Conservation (phyloP, 352 stramenopile species). For the Globisporangium echinulatum region DNA sequence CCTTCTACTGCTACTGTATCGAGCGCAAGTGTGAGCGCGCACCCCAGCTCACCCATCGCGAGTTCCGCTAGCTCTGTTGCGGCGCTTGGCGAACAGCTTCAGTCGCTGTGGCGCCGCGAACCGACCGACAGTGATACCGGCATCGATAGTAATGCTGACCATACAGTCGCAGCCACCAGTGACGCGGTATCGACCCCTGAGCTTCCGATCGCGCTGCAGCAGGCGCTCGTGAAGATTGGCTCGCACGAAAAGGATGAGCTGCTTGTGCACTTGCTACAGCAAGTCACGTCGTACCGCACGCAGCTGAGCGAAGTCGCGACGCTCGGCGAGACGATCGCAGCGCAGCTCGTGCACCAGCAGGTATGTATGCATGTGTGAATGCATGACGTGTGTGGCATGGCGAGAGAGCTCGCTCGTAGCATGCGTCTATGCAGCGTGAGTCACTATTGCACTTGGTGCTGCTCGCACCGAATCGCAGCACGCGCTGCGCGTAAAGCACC, state of each 20-base stretch:
- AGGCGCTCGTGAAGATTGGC: constrained; percentile 44
- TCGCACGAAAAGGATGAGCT: constrained; percentile 48
- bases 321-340: constrained; percentile 59
- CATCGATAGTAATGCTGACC: too few relatives aligned
- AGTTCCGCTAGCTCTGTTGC: constrained; percentile 17
- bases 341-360: constrained; percentile 65
- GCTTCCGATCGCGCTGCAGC: constrained; percentile 2
- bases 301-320: constrained; percentile 44
- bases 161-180: background rate
- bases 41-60: background rate
- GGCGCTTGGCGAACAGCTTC: constrained; percentile 22
- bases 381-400: too few relatives aligned
- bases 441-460: too few relatives aligned
- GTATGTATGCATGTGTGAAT: too few relatives aligned
- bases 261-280: constrained; percentile 40
- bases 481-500: constrained; percentile 43
- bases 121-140: constrained; percentile 2
- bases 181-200: background rate
- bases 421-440: background rate
- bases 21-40: background rate
- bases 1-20: background rate
- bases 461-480: too few relatives aligned
- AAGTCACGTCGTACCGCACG: constrained; percentile 23
- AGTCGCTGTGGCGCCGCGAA: constrained; percentile 17
- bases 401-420: background rate